Conservation (phyloP, 2,329 filamentous ascomycete species). For the Amauroascus verrucosus region DNA sequence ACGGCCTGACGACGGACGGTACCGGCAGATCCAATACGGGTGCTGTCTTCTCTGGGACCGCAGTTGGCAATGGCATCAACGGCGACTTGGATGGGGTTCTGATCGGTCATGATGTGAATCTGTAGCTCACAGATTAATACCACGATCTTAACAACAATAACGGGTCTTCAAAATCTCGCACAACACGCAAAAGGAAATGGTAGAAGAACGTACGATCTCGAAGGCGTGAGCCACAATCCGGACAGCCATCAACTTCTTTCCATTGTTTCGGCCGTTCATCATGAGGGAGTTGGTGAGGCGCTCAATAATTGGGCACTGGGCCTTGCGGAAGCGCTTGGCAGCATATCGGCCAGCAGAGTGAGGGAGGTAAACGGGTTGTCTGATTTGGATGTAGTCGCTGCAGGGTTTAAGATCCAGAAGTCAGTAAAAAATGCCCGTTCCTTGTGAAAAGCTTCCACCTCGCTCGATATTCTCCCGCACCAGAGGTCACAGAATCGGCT, state of each 20-base stretch:
- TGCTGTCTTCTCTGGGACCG: constrained; percentile 98
- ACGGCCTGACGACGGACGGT: constrained; percentile 99
- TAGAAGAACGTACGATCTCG: constrained; percentile 74
- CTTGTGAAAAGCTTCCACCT: background rate
- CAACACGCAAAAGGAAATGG: background rate
- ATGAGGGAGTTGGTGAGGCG: constrained; percentile 99
- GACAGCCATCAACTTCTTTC: constrained; percentile 99
- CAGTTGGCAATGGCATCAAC: constrained; percentile 99
- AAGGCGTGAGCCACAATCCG: constrained; percentile 98
- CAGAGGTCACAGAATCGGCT: background rate
- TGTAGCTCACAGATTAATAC: constrained; percentile 31
- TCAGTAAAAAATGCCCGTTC: background rate
- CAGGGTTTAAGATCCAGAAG: constrained; percentile 14
- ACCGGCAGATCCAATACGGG: constrained; percentile 98
- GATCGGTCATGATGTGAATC: constrained; percentile 99
- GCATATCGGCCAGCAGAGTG: constrained; percentile 98
- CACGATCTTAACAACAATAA: background rate
- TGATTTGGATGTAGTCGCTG: constrained; percentile 99
- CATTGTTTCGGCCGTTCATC: constrained; percentile 99
- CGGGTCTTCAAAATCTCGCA: background rate
- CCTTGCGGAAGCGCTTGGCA: constrained; percentile 99
- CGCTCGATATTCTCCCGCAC: background rate
- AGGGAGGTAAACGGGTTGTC: constrained; percentile 95
- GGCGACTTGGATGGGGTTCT: constrained; percentile 99
- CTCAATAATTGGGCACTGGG: constrained; percentile 99